Base-by-base conservation (phyloP, 2,329 filamentous ascomycete species). In the Coniochaeta sp. region DNA sequence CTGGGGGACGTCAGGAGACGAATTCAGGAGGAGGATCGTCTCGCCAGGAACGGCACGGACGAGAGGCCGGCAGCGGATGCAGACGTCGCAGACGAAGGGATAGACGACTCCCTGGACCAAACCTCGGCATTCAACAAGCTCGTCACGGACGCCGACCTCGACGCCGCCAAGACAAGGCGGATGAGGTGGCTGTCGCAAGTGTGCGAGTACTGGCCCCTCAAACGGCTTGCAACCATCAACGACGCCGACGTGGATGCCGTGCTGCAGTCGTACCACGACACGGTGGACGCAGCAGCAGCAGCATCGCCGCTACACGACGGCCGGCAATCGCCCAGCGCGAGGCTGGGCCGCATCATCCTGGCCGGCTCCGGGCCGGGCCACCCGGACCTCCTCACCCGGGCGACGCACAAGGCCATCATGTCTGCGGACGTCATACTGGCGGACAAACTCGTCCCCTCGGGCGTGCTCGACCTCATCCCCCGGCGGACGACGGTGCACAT, bases 181-280 rank as follows among this genome's bases (percentile, higher is more conserved):
- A 93, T 96, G 80, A 85, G 95, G 61, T 99, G 95, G 95, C 80
- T 99, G 1, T 86, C 89, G 22, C 95, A 99, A 72, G 91, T 99
- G 58, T 99, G 95, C 80, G 95, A 99, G 77, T 99, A 99, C 76
- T 99, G 95, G 95, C 93, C 95, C 1, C 80, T 99, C 28, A 87
- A 87, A 64, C 85, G 90, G 19, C 82, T 99, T 1, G 91, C 92
- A 8, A 81, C 82, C 44, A 88, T 98, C 64, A 88, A 84, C 3
- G 91, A 96, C 68, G 81, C 82, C 9, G 93, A 98, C 66, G 86
- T 97, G 7, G 85, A 90, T 17, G 73, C 77, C 14, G 85, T 98
- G 0, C 80, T 99, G n/a, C 77, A 83, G 63, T 86, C 89, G 2
- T 96, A 96, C 68, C 76, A 80, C 6, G 69, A 64, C 11, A 58